These are phyloP conservation scores for Candida succiphila DNA, from an alignment of 805 yeast species.

Conservation along the genomic window DNA sequence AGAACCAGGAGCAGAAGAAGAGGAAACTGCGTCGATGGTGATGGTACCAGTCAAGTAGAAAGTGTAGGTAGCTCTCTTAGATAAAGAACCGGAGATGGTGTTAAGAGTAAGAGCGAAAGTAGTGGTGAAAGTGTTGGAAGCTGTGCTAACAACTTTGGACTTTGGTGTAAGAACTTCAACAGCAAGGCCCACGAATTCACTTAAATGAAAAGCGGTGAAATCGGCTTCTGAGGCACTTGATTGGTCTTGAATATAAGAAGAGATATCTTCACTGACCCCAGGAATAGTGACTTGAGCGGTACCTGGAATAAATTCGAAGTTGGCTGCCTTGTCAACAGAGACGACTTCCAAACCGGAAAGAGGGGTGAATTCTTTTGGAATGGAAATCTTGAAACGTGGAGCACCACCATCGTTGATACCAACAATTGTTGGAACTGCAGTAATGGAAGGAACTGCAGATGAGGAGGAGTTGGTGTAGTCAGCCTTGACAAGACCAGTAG, in stretches of 20 bases:
- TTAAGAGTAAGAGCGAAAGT: constrained; percentile 12
- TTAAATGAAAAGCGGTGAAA: constrained; percentile 3
- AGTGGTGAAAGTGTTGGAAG: constrained; percentile 7
- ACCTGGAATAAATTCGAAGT: constrained; percentile 11
- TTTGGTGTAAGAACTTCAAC: constrained; percentile 7
- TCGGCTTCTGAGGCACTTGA: constrained; percentile 7
- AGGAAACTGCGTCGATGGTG: constrained; percentile 1
- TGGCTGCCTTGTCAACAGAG: constrained; percentile 7
- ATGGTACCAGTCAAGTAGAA: constrained; percentile 12
- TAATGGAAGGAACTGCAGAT: constrained; percentile 4
- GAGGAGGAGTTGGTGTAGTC: constrained; percentile 7
- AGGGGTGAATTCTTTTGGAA: constrained; percentile 13
- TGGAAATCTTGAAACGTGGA: constrained; percentile 10
- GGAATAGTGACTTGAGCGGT: constrained; percentile 6
- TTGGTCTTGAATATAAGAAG: constrained; percentile 5
- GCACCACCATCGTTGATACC: constrained; percentile 8
- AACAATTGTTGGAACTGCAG: constrained; percentile 8
- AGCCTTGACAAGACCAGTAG: background rate
- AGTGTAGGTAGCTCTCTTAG: constrained; percentile 10
- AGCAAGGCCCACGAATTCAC: too few relatives aligned
- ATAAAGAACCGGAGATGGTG: constrained; percentile 1
- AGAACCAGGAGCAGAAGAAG: constrained; percentile 1
- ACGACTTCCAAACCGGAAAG: constrained; percentile 9
- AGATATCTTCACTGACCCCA: too few relatives aligned
- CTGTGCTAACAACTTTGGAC: constrained; percentile 10